A percentile compares a stretch with the other conserved stretches of the same genome.
Conservation (phyloP, 1,284 basidiomycete genomes). For the Moniliophthora roreri region DNA sequence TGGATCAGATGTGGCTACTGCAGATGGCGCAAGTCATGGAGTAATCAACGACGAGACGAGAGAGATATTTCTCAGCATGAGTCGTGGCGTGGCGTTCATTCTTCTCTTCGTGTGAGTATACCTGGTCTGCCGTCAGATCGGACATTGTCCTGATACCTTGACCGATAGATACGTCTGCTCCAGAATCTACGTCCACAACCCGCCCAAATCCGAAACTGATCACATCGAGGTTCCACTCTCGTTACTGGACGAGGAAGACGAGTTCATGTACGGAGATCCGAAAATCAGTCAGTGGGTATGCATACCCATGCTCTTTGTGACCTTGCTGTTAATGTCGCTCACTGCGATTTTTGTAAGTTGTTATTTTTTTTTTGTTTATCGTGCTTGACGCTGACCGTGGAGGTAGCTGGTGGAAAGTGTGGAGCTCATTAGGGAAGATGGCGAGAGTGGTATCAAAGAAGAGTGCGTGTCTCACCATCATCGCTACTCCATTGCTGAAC, state of each 20-base stretch:
- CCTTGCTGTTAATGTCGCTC: conserved; percentile 39
- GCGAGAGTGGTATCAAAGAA: conserved; percentile 26
- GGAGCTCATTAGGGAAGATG: conserved; percentile 33
- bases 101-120: conserved; percentile 38
- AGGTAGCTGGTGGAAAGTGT: conserved; percentile 43
- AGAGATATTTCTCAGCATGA: conserved; percentile 38
- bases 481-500: neutral
- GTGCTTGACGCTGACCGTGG: neutral
- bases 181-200: conserved; percentile 46
- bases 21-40: conserved; percentile 7
- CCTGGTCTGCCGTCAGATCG: neutral
- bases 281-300: conserved; percentile 43
- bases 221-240: conserved; percentile 31
- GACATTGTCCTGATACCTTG: neutral
- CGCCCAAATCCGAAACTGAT: conserved; percentile 43
- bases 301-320: conserved; percentile 32
- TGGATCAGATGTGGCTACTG: conserved; percentile 14
- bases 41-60: conserved; percentile 29
- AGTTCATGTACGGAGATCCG: conserved; percentile 34
- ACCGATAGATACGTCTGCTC: conserved; percentile 40
- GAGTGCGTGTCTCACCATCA: conserved; percentile 28
- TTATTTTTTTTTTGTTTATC: neutral
- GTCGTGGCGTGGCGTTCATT: conserved; percentile 43
- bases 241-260: conserved; percentile 28
- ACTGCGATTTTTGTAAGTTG: conserved; percentile 46